Percentiles rank a stretch among this genome's conserved stretches.
Evolutionary conservation across 2,329 filamentous ascomycete species (phyloP).

Genomic region (Alternaria angustiovoidea): DNA sequence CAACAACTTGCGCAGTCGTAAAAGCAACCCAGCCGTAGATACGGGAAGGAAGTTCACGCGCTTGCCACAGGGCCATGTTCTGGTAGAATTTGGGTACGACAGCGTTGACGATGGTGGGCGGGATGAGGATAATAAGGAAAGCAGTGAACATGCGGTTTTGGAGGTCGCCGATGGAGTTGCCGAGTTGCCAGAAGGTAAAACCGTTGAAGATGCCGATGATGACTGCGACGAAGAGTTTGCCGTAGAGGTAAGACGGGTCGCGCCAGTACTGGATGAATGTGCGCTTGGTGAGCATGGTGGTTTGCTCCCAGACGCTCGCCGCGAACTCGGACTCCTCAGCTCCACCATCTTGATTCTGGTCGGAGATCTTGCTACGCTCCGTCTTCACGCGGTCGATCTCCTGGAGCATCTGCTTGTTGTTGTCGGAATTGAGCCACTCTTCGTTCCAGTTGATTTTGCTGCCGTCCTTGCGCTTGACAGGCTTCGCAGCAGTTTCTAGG

Average conservation of each 20-base stretch:
- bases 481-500: slow-evolving; percentile 70
- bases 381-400: slow-evolving; percentile 72
- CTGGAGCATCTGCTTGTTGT: slow-evolving; percentile 65
- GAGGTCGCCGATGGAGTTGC: slow-evolving; percentile 71
- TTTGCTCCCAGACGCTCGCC: slow-evolving; percentile 70
- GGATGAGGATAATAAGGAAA: slow-evolving; percentile 67
- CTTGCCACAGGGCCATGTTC: slow-evolving; percentile 76
- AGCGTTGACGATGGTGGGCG: slow-evolving; percentile 75
- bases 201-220: slow-evolving; percentile 80
- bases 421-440: slow-evolving; percentile 73
- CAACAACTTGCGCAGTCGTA: slow-evolving; percentile 68
- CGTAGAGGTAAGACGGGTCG: slow-evolving; percentile 78
- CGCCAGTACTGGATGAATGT: slow-evolving; percentile 79
- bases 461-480: slow-evolving; percentile 61
- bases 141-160: slow-evolving; percentile 80
- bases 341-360: slow-evolving; percentile 14
- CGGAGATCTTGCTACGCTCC: slow-evolving; percentile 60
- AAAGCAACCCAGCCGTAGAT: slow-evolving; percentile 84
- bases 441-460: slow-evolving; percentile 75
- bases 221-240: slow-evolving; percentile 76
- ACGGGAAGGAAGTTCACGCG: slow-evolving; percentile 74
- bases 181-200: slow-evolving; percentile 78
- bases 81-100: slow-evolving; percentile 80
- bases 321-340: slow-evolving; percentile 66
- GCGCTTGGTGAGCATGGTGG: slow-evolving; percentile 70